Evolutionary conservation across 1,284 basidiomycete species (phyloP).

Genomic region (Rhodofomes roseus): DNA sequence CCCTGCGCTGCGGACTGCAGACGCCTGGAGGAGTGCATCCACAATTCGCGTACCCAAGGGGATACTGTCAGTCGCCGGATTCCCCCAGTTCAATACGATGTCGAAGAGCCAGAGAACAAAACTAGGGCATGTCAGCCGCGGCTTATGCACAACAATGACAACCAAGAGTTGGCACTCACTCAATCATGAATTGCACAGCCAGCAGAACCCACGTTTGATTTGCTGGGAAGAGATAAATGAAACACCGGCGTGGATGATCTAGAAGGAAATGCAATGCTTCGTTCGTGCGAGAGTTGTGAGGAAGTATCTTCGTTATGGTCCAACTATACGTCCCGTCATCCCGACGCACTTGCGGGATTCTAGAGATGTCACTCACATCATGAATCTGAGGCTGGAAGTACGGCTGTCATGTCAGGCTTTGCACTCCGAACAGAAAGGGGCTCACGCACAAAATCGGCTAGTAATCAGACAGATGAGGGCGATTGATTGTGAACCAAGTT

Average conservation of each 20-base stretch:
- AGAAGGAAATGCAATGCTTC: slow-evolving; percentile 89
- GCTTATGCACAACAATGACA: not conserved
- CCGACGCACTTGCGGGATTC: not conserved
- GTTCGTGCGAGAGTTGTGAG: slow-evolving; percentile 51
- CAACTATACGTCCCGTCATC: slow-evolving; percentile 48
- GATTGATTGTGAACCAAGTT: too few relatives aligned
- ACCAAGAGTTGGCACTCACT: slow-evolving; percentile 40
- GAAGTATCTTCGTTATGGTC: slow-evolving; percentile 64
- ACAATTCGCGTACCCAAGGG: slow-evolving; percentile 66
- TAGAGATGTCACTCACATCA: slow-evolving; percentile 20
- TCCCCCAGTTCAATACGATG: slow-evolving; percentile 86
- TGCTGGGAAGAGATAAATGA: slow-evolving; percentile 90
- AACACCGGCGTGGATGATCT: slow-evolving; percentile 92
- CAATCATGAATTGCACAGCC: slow-evolving; percentile 60
- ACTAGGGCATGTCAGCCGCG: not conserved
- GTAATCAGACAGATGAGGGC: not conserved
- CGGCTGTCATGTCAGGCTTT: too few relatives aligned
- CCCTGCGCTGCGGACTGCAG: slow-evolving; percentile 85
- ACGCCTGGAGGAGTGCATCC: slow-evolving; percentile 69
- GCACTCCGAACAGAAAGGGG: too few relatives aligned
- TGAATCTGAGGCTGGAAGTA: slow-evolving; percentile 22
- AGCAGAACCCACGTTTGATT: slow-evolving; percentile 92
- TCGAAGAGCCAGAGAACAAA: slow-evolving; percentile 68
- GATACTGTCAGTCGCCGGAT: slow-evolving; percentile 65
- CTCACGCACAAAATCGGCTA: slow-evolving; percentile 14